Base-by-base conservation (phyloP, 495 filamentous ascomycete genomes). In the Cryomyces minteri region DNA sequence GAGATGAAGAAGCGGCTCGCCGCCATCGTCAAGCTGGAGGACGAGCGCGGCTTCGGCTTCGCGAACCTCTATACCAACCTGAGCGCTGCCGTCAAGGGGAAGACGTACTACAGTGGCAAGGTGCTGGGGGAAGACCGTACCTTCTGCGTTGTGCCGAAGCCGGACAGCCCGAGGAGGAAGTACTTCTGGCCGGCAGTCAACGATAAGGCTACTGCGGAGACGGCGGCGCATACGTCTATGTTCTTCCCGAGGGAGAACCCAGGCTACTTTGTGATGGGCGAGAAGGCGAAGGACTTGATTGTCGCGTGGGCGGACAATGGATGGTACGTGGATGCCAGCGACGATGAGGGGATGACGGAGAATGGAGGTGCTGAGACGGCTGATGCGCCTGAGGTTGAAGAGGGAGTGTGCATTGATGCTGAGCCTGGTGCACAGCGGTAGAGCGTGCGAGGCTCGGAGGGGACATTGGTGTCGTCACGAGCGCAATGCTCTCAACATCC, bases 211-310 rank as follows among this genome's bases (percentile, higher is more conserved):
- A 62, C 48, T 30, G 85, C 94, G 47, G 90, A 98, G 65, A 74
- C 75, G 6, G 64, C 65, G 50, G 88, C 92, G 9, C 90, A 96
- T 66, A 79, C 82, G 63, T 73, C 71, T 41, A 94, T 96, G 86
- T 96, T 96, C 52, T 66, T 74, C 44, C 72, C 78, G 5, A 79
- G 72, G 53, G 71, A 82, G 36, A 94, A 96, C 58, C 81, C 84
- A 8, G 82, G 74, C 10, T 94, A 86, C 52, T 69, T 74, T 50
- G 68, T 64, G 32, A 66, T 96, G 58, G 63, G 76, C 6, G 68
- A 74, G 37, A 60, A 79, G 45, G 77, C 84, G 31, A 81, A 74
- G 58, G 70, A 76, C 42, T 61, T 77, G 53, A 67, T 84, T 40
- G 64, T 66, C 0, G 47, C 58, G 12, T 82, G 77, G 78, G 52